These are phyloP conservation scores for Trichodelitschia bisporula DNA, from an alignment of 495 filamentous ascomycete genomes.

Conservation along the genomic window DNA sequence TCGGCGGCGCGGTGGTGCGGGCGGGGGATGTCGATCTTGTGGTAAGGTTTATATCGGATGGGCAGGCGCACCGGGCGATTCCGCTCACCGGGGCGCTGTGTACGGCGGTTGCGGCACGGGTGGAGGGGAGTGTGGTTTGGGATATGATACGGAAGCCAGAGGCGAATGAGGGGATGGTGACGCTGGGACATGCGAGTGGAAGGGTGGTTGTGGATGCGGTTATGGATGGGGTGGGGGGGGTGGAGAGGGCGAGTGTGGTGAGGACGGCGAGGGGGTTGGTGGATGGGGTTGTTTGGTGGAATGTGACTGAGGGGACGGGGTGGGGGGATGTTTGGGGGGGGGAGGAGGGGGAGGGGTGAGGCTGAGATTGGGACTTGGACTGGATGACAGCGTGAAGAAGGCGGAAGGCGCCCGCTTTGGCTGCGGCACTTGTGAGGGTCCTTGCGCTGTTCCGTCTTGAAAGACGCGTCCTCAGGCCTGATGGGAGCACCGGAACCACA, in stretches of 20 bases:
- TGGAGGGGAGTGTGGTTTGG: constrained; percentile 22
- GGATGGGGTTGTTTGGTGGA: constrained; percentile 29
- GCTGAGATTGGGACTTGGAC: too few relatives aligned
- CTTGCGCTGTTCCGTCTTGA: too few relatives aligned
- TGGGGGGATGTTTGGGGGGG: too few relatives aligned
- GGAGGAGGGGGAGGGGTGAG: too few relatives aligned
- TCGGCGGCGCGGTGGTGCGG: constrained; percentile 12
- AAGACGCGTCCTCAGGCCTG: too few relatives aligned
- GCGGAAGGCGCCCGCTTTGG: too few relatives aligned
- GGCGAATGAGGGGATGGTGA: constrained; percentile 17
- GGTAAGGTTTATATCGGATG: constrained; percentile 18
- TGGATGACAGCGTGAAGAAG: too few relatives aligned
- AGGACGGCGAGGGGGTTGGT: constrained; percentile 30
- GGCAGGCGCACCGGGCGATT: constrained; percentile 38
- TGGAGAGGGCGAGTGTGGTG: constrained; percentile 23
- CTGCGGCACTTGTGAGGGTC: too few relatives aligned
- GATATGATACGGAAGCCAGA: constrained; percentile 10
- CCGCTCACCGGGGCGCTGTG: constrained; percentile 37
- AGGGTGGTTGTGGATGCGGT: constrained; percentile 28
- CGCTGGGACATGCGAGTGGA: constrained; percentile 36
- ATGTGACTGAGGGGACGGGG: too few relatives aligned
- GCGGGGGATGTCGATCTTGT: constrained; percentile 5
- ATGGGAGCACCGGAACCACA: too few relatives aligned
- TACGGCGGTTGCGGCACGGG: constrained; percentile 29
- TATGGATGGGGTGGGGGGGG: constrained; percentile 16